Evolutionary conservation across 2,329 filamentous ascomycete genomes (phyloP), one percentile per base, ranked within the genome.

Genomic region (Pseudopyricularia cyperi): DNA sequence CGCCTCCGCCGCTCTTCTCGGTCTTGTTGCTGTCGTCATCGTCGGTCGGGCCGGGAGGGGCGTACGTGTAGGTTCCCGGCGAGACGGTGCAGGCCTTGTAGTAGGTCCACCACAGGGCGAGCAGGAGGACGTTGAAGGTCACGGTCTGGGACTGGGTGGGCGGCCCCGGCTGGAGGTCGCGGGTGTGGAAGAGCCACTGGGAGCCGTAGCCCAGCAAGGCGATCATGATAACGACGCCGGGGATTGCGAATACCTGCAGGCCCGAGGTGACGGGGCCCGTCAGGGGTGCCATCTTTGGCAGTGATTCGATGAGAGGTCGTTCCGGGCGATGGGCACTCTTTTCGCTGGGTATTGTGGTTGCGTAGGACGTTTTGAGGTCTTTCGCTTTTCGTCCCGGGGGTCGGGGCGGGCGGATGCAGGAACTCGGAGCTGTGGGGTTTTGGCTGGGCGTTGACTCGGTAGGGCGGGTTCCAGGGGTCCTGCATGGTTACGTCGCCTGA

Each of bases 151-250:
- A 64, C 53, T 63, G 65, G 4, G 75, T 75, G 24, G 85, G 71
- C 1, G 83, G 81, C 2, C 78, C 80, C 0, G 80, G 80, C 11
- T 73, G 70, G 56, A 85, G 73, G 56, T 75, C 69, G 2, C 75
- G 72, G 55, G 77, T 68, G 57, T 75, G 66, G 64, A 91, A 86
- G 47, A 91, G 71, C 62, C 73, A 76, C 67, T 91, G 87, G 4
- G 87, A 85, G 48, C 78, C 76, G 69, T 85, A 88, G 55, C 80
- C 78, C 3, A 90, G 75, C 62, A 89, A 87, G 51, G 69, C 62
- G 54, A 90, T 85, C 14, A 91, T 68, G 7, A 72, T 52, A 56
- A 80, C 80, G 46, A 86, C 84, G 53, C 72, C 76, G 14, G 85
- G 84, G n/a, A 89, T 77, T 54, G 84, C 83, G 50, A 89, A 70